Base-by-base conservation (phyloP, 1,284 basidiomycete species). In the Ceratobasidium sp. region DNA sequence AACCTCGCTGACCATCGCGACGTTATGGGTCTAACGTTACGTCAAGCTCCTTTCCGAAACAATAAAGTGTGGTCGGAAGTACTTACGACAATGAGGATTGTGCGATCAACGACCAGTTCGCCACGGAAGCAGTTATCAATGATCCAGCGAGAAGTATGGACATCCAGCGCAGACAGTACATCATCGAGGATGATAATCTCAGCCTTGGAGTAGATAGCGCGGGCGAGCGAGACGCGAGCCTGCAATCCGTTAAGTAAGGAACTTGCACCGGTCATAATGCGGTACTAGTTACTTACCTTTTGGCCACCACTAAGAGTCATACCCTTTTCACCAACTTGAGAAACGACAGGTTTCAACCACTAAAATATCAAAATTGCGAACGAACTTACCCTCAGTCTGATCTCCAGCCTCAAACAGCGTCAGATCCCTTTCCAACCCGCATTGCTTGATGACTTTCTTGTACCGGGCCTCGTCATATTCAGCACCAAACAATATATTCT, bases 181-280 rank as follows among this genome's bases (percentile, higher is more conserved):
- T 76, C 82, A 76, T 83, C 82, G 46, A 84, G 79, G 9, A 84
- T 78, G 43, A 94, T 85, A 48, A 94, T 87, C 72, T 90, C 88
- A 0, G 91, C 86, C 0, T 86, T 82, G 0, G 91, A 92, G 78
- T 94, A 96, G 1, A 92, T 88, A 0, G 91, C 92, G 2, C 93
- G 84, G 1, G 93, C 93, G 12, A 96, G 82, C 3, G 90, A 92
- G 10, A 96, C 87, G 23, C 94, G 88, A 43, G 93, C 93, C 84
- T 92, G 78, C 92, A 82, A 77, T 4, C 0, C 16, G 3, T 30
- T 41, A 16, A 3, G 21, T 52, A 16, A 72, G 34, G 8, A 4
- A 23, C 30, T 34, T 14, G n/a, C 43, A n/a, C 36, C 16, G 12
- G 32, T 10, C 8, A 18, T 81, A 77, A 4, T 81, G 81, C 0